These are phyloP conservation scores for Aspergillus novoparasiticus DNA, from an alignment of 2,329 filamentous ascomycete species.

Conservation along the genomic window DNA sequence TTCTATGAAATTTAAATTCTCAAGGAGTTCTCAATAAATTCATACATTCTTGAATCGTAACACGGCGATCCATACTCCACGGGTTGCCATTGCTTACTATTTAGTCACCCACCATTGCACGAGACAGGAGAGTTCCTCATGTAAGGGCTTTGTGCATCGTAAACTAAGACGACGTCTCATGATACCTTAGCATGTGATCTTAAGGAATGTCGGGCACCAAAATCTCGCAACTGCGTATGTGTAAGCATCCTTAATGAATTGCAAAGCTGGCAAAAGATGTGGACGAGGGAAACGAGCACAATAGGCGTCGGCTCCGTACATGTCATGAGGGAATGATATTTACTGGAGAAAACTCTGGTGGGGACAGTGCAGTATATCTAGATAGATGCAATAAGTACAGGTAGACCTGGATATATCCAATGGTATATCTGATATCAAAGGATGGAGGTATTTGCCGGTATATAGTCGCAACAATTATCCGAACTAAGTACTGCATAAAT, in stretches of 20 bases:
- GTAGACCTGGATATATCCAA: background rate
- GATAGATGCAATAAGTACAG: background rate
- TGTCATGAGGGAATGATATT: background rate
- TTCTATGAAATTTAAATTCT: conserved; percentile 5
- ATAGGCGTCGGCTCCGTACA: background rate
- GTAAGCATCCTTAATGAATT: background rate
- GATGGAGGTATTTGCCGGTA: background rate
- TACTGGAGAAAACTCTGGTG: background rate
- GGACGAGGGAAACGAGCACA: background rate
- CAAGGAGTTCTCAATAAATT: background rate
- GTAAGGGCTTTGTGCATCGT: background rate
- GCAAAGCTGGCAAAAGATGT: background rate
- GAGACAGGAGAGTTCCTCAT: background rate
- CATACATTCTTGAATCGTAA: background rate
- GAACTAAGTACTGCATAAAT: background rate
- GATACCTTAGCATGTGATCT: background rate
- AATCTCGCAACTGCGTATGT: background rate
- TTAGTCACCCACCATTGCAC: background rate
- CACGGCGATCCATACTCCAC: background rate
- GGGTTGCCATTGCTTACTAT: background rate
- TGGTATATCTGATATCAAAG: background rate
- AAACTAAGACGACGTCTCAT: background rate
- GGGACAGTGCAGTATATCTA: background rate
- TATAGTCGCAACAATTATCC: background rate
- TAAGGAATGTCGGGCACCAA: conserved; percentile 1